phyloP scores from a whole-genome alignment of 2,329 filamentous ascomycete genomes.

The Fusarium armeniacum region DNA sequence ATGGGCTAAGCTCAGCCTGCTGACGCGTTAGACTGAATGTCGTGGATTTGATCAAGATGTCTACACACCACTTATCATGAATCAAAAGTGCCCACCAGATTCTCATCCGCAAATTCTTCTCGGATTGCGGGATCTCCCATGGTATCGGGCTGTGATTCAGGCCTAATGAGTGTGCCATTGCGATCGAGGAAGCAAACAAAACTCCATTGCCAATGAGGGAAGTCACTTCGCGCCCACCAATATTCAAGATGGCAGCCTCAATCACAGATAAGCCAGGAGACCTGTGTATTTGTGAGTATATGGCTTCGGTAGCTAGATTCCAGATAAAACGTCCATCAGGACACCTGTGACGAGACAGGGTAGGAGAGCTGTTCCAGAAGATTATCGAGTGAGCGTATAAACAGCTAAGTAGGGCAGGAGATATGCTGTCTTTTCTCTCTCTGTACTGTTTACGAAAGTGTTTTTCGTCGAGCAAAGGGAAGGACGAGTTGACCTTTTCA shows the following conservation, averaged over 20 bases:
- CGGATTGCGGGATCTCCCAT: constrained; percentile 66
- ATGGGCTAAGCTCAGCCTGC: constrained; percentile 66
- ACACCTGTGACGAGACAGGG: constrained; percentile 60
- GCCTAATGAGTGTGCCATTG: constrained; percentile 67
- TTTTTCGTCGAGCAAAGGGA: constrained; percentile 70
- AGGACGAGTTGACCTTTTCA: constrained; percentile 67
- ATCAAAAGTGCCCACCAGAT: constrained; percentile 70
- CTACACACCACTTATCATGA: constrained; percentile 66
- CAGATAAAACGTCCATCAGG: constrained; percentile 73
- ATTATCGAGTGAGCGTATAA: constrained; percentile 70
- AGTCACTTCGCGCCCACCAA: constrained; percentile 71
- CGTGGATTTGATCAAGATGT: rapidly evolving
- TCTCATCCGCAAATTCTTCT: constrained; percentile 66
- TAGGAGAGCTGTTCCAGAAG: constrained; percentile 67
- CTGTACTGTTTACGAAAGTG: constrained; percentile 65
- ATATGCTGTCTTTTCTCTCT: constrained; percentile 62
- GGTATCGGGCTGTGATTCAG: constrained; percentile 65
- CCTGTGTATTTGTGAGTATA: constrained; percentile 71
- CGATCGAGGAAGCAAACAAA: constrained; percentile 64
- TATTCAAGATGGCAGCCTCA: constrained; percentile 69
- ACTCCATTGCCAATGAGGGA: constrained; percentile 71
- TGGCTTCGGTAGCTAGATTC: constrained; percentile 71
- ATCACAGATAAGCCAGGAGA: constrained; percentile 71
- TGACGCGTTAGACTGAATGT: constrained; percentile 3
- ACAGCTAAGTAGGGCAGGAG: constrained; percentile 68